Conservation (phyloP, 2,329 filamentous ascomycete genomes). For the Bipolaris bicolor region DNA sequence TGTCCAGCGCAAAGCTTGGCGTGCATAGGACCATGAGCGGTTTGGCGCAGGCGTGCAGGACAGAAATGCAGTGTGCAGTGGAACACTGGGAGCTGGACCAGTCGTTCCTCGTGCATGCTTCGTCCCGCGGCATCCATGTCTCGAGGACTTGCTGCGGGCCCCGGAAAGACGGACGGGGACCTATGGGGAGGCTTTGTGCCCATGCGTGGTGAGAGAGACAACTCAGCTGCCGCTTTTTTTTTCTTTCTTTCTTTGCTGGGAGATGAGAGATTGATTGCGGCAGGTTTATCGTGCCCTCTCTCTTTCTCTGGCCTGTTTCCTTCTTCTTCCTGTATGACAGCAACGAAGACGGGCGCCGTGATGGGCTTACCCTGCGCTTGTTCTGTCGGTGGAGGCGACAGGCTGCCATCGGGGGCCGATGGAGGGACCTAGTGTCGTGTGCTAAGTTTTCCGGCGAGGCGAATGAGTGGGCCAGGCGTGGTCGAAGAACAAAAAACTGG, state of each 20-base stretch:
- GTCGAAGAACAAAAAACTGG: slow-evolving; percentile 14
- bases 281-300: neutral
- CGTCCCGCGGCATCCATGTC: slow-evolving; percentile 20
- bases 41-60: slow-evolving; percentile 9
- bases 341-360: neutral
- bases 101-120: slow-evolving; percentile 18
- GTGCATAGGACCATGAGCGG: neutral
- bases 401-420: neutral
- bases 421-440: slow-evolving; percentile 1
- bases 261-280: neutral
- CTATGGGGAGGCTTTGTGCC: slow-evolving; percentile 7
- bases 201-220: slow-evolving; percentile 15
- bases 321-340: slow-evolving; percentile 2
- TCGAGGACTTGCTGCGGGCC: slow-evolving; percentile 7
- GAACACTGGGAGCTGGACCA: slow-evolving; percentile 16
- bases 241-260: neutral
- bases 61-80: slow-evolving; percentile 8
- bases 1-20: neutral
- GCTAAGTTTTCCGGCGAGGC: slow-evolving; percentile 1
- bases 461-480: slow-evolving; percentile 11
- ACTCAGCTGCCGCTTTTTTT: slow-evolving; percentile 8
- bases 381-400: neutral
- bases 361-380: neutral
- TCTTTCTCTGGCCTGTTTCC: too few species aligned
- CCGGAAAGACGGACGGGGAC: slow-evolving; percentile 10